Evolutionary conservation across 305 asterid genomes (phyloP).

Genomic region (Striga hermonthica): DNA sequence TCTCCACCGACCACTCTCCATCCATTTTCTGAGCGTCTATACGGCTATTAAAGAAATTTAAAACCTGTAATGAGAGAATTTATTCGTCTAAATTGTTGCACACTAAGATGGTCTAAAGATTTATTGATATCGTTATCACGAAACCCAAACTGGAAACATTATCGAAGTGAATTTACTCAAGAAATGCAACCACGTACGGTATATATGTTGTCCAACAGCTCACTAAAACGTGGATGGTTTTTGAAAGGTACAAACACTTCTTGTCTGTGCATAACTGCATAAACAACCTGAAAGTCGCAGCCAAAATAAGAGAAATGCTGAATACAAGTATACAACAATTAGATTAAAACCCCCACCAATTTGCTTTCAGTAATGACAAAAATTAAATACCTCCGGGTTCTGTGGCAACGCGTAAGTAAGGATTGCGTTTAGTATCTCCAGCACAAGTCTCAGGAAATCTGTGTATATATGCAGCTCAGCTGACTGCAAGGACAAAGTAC

Average conservation of each 20-base stretch:
- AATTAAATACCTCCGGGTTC: constrained; percentile 78
- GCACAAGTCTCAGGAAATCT: constrained; percentile 89
- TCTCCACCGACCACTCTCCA: constrained; percentile 95
- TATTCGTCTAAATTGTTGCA: constrained; percentile 4
- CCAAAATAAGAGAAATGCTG: constrained; percentile 18
- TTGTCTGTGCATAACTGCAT: constrained; percentile 98
- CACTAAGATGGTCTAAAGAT: constrained; percentile 6
- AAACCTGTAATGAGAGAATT: constrained; percentile 51
- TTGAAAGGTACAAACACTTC: constrained; percentile 95
- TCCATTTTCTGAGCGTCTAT: constrained; percentile 77
- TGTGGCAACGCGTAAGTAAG: constrained; percentile 87
- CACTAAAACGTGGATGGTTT: constrained; percentile 90
- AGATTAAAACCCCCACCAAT: constrained; percentile 7
- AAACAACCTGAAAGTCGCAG: constrained; percentile 68
- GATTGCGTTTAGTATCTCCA: constrained; percentile 86
- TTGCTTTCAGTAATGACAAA: constrained; percentile 26
- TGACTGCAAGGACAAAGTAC: constrained; percentile 45
- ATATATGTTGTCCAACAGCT: constrained; percentile 87
- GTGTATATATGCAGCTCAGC: constrained; percentile 89
- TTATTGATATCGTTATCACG: constrained; percentile 14
- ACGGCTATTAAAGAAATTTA: constrained; percentile 89
- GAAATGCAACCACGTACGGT: constrained; percentile 46
- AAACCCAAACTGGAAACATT: constrained; percentile 7
- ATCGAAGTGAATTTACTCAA: constrained; percentile 16
- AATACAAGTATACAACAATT: neutral